Conservation (phyloP, 2,329 filamentous ascomycete species). For the Colletotrichum liriopes region DNA sequence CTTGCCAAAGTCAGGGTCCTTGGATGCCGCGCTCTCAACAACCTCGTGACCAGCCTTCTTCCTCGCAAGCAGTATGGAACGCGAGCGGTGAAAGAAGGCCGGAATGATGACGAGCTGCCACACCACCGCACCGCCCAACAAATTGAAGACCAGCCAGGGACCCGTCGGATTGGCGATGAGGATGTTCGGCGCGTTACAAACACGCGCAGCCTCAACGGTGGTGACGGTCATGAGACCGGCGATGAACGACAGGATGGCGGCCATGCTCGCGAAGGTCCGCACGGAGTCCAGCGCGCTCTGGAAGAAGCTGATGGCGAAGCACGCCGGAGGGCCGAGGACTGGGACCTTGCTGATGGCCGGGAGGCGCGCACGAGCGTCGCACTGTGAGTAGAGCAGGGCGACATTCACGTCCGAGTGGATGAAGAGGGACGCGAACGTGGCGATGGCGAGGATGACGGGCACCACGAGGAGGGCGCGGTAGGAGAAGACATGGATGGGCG, state of each 20-base stretch:
- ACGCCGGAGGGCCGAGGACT: constrained; percentile 61
- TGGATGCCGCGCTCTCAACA: constrained; percentile 45
- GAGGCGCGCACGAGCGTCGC: constrained; percentile 63
- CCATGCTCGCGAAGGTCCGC: constrained; percentile 59
- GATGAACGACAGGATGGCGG: constrained; percentile 60
- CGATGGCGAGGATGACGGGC: constrained; percentile 63
- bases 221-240: constrained; percentile 65
- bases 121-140: constrained; percentile 65
- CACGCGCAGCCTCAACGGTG: constrained; percentile 65
- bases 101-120: constrained; percentile 69
- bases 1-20: constrained; percentile 50
- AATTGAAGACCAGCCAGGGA: constrained; percentile 64
- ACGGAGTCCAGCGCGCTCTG: constrained; percentile 58
- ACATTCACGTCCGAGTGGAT: constrained; percentile 66
- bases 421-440: constrained; percentile 60
- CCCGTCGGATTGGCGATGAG: constrained; percentile 57
- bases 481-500: constrained; percentile 68
- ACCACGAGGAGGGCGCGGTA: constrained; percentile 68
- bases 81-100: constrained; percentile 62
- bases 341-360: constrained; percentile 62
- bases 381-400: constrained; percentile 68
- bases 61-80: constrained; percentile 52
- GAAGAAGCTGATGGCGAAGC: constrained; percentile 68
- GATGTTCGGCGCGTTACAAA: constrained; percentile 55
- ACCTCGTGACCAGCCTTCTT: constrained; percentile 43